Base-by-base conservation (phyloP, 176 grass and related monocot species). In the Oryza officinalis region DNA sequence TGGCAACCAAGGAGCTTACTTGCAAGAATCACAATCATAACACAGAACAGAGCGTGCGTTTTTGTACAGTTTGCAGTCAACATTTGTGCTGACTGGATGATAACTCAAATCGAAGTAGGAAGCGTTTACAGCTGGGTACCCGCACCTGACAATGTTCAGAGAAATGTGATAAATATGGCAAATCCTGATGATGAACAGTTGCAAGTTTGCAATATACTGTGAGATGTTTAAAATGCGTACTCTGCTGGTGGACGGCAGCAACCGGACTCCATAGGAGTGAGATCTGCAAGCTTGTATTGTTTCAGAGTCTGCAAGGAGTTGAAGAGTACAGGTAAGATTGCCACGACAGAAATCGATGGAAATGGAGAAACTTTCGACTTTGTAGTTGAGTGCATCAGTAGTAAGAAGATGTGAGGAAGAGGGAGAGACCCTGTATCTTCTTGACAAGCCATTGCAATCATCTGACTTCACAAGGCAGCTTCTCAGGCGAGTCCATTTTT, bases 1-100 rank as follows among this genome's bases (percentile, higher is more conserved):
- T 18, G 20, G 76, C 69, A 77, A 13, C 14, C 9, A 9, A 35
- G 5, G 13, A 12, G 1, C 72, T 95, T 90, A 95, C 96, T 96
- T 99, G 96, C 96, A 96, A 63, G 96, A 99, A 90, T 92, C 83
- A 57, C 93, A 99, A 85, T 99, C 93, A 22, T 99, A 99, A 71
- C 96, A 99, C 77, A 76, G 92, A 15, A 90, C 71, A 25, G 74
- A 82, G 33, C 63, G 84, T 8, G 63, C 46, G 26, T 99, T 99
- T 73, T 92, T 99, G 80, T 96, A 96, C 59, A 94, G 83, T 71
- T 96, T 96, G 89, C 96, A 99, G 82, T 99, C 96, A 8, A 81
- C 65, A 33, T 96, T 99, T 38, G 64, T 81, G 87, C 89, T 94
- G 60, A 87, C 89, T 18, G 93, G 93, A 78, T 94, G 93, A 74